Evolutionary conservation across 345 rosid species (phyloP), one percentile per base, ranked within the genome.

Genomic region (Gossypium australe): DNA sequence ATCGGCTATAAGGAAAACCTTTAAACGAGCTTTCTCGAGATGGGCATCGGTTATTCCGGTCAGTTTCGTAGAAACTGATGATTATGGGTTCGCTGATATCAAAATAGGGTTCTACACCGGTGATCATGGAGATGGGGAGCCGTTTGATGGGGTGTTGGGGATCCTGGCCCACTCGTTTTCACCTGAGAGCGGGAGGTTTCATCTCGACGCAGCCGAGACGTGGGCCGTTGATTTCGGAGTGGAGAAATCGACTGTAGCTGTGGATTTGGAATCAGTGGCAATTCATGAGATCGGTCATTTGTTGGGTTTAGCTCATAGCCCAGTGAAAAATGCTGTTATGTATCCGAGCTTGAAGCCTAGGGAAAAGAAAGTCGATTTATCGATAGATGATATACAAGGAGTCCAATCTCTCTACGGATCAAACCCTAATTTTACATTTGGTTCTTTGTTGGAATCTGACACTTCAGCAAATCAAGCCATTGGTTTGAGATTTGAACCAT

Each of bases 111-210:
- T 90, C 72, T 92, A 88, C 78, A 53, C 76, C 27, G 97, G 97
- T 0, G 97, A 94, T 62, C 97, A 92, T 80, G 97, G 97, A 7
- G 97, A 92, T 24, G 97, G 97, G 12, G 90, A 94, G 76, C 84
- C 97, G 25, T 94, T 92, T 27, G 98, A 94, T 77, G 98, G 97
- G 8, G 91, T 88, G 17, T 79, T 89, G 7, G 98, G 97, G 4
- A 88, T 94, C 25, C 68, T 86, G 62, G 98, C 94, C 0, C 97
- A 89, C 48, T 88, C 97, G 43, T 94, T 92, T 78, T 90, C 97
- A 1, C 94, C 98, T 1, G 97, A 92, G 76, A 89, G 81, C 72
- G 97, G 97, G 72, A 88, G 63, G 82, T 71, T 94, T 55, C 98
- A 92, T 73, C 79, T 94, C 13, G 98, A 94, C 52, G 90, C 86